Evolutionary conservation across 495 filamentous ascomycete species (phyloP).

Genomic region (Aspergillus affinis): DNA sequence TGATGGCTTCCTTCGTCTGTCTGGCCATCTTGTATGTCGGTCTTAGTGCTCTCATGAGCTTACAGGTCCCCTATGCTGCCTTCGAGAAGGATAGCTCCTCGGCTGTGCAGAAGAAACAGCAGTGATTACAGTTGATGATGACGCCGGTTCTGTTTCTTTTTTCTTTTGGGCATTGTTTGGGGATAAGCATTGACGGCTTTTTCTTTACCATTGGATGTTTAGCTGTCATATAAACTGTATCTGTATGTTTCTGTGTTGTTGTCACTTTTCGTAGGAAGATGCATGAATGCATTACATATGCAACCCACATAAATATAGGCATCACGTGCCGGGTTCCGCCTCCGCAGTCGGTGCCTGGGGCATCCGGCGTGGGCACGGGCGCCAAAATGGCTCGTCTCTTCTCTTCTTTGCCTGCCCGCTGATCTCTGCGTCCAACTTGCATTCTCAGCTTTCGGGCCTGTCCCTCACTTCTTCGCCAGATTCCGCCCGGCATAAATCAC

Average conservation of each 20-base stretch:
- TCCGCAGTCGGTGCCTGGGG: background rate
- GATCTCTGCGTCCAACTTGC: background rate
- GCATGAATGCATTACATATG: background rate
- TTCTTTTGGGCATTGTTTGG: background rate
- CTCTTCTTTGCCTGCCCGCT: background rate
- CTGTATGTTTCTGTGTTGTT: background rate
- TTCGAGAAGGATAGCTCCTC: conserved; percentile 96
- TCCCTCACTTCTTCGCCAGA: background rate
- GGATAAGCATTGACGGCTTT: background rate
- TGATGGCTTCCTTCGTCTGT: conserved; percentile 66
- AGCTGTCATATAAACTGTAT: background rate
- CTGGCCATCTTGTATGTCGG: conserved; percentile 75
- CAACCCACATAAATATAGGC: conserved; percentile 7
- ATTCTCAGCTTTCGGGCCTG: background rate
- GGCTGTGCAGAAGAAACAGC: conserved; percentile 80
- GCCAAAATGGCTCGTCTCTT: background rate
- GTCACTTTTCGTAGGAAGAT: background rate
- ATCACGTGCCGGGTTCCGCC: conserved; percentile 5
- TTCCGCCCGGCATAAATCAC: no score
- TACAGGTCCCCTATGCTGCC: conserved; percentile 87
- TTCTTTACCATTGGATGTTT: background rate
- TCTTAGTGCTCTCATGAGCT: conserved; percentile 69
- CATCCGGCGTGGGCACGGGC: background rate
- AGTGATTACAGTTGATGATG: conserved; percentile 30
- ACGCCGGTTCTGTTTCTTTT: background rate